Base-by-base conservation (phyloP, 2,329 filamentous ascomycete genomes). In the Aureobasidium pullulans region DNA sequence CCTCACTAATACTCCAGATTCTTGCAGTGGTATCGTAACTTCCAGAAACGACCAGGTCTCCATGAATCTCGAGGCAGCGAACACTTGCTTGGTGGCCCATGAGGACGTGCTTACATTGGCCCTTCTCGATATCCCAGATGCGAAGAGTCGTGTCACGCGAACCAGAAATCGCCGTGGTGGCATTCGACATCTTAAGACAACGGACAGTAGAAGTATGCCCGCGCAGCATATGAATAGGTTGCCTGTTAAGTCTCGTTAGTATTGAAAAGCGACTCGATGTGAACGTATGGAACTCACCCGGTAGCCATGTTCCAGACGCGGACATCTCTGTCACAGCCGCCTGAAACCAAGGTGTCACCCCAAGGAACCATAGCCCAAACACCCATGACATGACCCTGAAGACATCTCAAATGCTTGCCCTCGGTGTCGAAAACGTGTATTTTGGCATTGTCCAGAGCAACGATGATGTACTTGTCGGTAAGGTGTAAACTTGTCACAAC, bases 311-410 rank as follows among this genome's bases (percentile, higher is more conserved):
- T 89, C 94, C 94, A 99, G 6, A 99, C 94, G 60, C 94, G 84
- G 31, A 99, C 94, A 70, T 99, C 94, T 62, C 94, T 84, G 76
- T 99, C 94, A 71, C 94, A 99, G 6, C 94, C 94, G 67, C 94
- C 94, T 67, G 91, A 96, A 62, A 99, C 94, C 62, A 99, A 81
- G 57, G 90, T 88, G 71, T 99, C 93, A 61, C 90, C 93, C 89
- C 92, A 96, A 6, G 94, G 94, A 28, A 99, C 91, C 93, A 99
- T 97, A 50, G 94, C 94, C 94, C 94, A 99, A 19, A 99, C 94
- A 42, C 94, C 94, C 94, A 99, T 99, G 46, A 97, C 89, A 76
- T 99, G 94, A 10, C 94, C 94, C 69, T 94, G 88, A 31, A 99
- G 77, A 2, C 90, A 96, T 71, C 91, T 90, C 67, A 96, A 86